Evolutionary conservation across 108 stramenopile genomes (phyloP).

Genomic region (Epithemia pelagica): DNA sequence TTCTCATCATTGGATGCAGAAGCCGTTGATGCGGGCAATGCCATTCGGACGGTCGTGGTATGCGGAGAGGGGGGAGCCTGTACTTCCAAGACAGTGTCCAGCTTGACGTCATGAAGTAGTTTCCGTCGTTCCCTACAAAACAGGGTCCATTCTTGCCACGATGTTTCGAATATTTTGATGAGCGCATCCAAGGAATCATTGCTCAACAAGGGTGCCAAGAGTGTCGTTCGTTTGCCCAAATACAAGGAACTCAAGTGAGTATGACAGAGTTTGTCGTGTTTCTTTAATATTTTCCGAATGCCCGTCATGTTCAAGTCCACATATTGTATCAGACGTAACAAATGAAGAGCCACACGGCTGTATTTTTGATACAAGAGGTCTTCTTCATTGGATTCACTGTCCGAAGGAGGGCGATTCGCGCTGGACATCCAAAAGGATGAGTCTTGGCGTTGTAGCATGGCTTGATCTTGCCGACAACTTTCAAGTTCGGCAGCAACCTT

Average conservation of each 20-base stretch:
- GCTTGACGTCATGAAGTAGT: not conserved
- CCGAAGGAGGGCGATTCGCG: too few relatives aligned
- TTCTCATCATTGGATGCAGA: not conserved
- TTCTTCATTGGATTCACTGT: not conserved
- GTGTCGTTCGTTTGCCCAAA: not conserved
- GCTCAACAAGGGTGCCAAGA: conserved; percentile 2
- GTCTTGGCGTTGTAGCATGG: not conserved
- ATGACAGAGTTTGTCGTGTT: conserved; percentile 59
- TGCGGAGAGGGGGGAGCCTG: not conserved
- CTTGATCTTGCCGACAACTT: conserved; percentile 12
- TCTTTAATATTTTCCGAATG: conserved; percentile 75
- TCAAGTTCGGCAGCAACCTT: conserved; percentile 31
- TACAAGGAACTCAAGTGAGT: not conserved
- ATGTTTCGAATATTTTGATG: not conserved
- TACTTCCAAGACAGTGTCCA: not conserved
- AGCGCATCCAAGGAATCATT: conserved; percentile 3
- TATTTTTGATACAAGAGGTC: conserved; percentile 2
- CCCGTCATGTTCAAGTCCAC: conserved; percentile 57
- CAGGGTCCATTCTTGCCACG: not conserved
- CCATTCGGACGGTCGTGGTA: not conserved
- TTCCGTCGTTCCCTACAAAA: not conserved
- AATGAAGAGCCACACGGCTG: conserved; percentile 30
- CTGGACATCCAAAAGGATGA: not conserved
- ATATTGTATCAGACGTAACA: conserved; percentile 49
- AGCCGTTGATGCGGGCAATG: not conserved